These are phyloP conservation scores for Leavenworthia alabamica DNA, from an alignment of 345 rosid genomes.

Conservation along the genomic window DNA sequence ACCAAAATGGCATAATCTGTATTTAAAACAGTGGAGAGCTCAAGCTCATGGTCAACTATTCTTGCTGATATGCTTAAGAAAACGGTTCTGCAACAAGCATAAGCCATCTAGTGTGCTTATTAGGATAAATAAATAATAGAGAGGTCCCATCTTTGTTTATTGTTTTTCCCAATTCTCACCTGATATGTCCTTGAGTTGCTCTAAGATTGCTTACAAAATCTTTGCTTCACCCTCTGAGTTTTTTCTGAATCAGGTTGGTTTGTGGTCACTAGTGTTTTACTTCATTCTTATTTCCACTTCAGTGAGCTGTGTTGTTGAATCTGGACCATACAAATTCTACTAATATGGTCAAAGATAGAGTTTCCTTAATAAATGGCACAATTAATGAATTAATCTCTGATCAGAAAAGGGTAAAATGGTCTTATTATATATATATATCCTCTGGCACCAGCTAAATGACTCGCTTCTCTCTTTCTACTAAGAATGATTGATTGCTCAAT, in stretches of 20 bases:
- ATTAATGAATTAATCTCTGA: neutral
- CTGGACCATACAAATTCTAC: neutral
- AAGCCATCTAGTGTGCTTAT: too few species aligned
- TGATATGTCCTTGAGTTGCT: too few species aligned
- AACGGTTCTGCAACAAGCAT: neutral
- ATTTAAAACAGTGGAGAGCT: slow-evolving; percentile 20
- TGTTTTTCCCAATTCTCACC: neutral
- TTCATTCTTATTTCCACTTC: too few species aligned
- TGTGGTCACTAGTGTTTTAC: too few species aligned
- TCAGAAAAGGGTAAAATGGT: slow-evolving; percentile 12
- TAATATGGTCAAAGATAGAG: too few species aligned
- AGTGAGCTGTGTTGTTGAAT: neutral
- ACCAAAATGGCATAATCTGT: slow-evolving; percentile 4
- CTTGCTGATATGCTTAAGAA: neutral
- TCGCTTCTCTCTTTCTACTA: neutral
- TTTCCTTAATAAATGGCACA: neutral
- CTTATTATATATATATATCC: neutral
- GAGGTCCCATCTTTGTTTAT: neutral
- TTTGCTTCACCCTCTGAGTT: too few species aligned
- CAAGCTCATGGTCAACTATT: slow-evolving; percentile 22
- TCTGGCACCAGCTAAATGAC: neutral
- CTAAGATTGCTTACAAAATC: too few species aligned
- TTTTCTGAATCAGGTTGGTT: too few species aligned
- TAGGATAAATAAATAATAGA: too few species aligned
- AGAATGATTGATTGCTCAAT: neutral